These are phyloP conservation scores for Cordyceps militaris DNA, from an alignment of 2,329 filamentous ascomycete genomes.

Conservation along the genomic window DNA sequence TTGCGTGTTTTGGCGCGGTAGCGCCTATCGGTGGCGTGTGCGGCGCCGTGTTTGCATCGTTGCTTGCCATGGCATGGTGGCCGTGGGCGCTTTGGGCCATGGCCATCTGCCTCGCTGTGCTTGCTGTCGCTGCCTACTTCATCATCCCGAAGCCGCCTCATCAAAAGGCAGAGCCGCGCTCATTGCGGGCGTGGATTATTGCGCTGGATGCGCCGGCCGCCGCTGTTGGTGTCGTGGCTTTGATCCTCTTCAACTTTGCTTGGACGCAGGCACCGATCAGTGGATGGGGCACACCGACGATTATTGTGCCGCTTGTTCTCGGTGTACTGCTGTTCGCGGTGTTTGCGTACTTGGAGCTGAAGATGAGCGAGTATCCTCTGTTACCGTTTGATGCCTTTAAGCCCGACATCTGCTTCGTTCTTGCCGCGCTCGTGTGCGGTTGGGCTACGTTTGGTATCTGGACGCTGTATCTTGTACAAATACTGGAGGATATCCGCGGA, in stretches of 20 bases:
- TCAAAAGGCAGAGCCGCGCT: slow-evolving; percentile 13
- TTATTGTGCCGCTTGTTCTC: slow-evolving; percentile 50
- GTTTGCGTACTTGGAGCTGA: slow-evolving; percentile 52
- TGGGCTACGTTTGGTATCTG: slow-evolving; percentile 50
- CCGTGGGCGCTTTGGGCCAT: slow-evolving; percentile 41
- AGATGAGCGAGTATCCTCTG: slow-evolving; percentile 41
- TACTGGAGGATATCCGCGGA: slow-evolving; percentile 38
- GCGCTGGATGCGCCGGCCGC: slow-evolving; percentile 35
- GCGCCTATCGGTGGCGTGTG: slow-evolving; percentile 40
- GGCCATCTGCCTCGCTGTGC: slow-evolving; percentile 27
- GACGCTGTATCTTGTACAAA: slow-evolving; percentile 44
- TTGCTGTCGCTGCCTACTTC: slow-evolving; percentile 26
- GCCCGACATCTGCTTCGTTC: slow-evolving; percentile 47
- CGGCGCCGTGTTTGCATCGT: slow-evolving; percentile 33
- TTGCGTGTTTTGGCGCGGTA: slow-evolving; percentile 42
- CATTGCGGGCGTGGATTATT: slow-evolving; percentile 16
- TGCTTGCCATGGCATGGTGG: slow-evolving; percentile 39
- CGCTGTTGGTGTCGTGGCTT: slow-evolving; percentile 41
- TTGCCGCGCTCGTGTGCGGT: slow-evolving; percentile 46
- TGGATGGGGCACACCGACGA: slow-evolving; percentile 50
- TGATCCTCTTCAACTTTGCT: slow-evolving; percentile 59
- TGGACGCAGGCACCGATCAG: slow-evolving; percentile 58
- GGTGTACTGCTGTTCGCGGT: slow-evolving; percentile 45
- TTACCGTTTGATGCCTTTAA: slow-evolving; percentile 45
- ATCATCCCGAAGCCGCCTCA: slow-evolving; percentile 28